phyloP scores from a whole-genome alignment of 2,329 filamentous ascomycete genomes.

The Sporothrix curviconia region DNA sequence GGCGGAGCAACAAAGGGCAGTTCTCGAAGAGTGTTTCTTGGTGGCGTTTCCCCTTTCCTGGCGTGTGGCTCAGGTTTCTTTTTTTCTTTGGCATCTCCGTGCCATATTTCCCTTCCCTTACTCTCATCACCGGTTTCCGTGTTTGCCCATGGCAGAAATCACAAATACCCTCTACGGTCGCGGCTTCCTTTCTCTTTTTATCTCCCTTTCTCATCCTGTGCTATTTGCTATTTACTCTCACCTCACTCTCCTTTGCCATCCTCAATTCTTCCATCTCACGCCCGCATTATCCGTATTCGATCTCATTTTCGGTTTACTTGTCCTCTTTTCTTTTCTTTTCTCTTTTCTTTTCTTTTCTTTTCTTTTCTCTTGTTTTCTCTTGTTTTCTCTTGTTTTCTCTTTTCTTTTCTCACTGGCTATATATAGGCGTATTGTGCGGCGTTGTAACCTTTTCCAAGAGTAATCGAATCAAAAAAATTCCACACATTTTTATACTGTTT shows the following conservation, averaged over 20 bases:
- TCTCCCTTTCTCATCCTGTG: not conserved
- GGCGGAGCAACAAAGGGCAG: no score
- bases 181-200: not conserved
- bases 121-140: not conserved
- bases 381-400: not conserved
- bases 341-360: not conserved
- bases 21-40: no score
- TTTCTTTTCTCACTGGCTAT: not conserved
- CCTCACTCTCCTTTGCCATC: not conserved
- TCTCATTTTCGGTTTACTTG: not conserved
- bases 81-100: not conserved
- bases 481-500: not conserved
- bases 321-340: not conserved
- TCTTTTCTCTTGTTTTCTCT: not conserved
- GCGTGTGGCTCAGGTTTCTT: no score
- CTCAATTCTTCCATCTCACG: not conserved
- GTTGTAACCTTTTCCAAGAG: not conserved
- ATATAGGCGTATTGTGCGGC: conserved; percentile 6
- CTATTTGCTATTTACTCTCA: no score
- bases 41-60: no score
- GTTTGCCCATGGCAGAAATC: not conserved
- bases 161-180: not conserved
- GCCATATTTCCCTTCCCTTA: not conserved
- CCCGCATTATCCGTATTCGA: not conserved
- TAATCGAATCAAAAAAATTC: not conserved